Evolutionary conservation across 176 grass and related monocot species (phyloP), one percentile per base, ranked within the genome.

Genomic region (Dactylis glomerata): DNA sequence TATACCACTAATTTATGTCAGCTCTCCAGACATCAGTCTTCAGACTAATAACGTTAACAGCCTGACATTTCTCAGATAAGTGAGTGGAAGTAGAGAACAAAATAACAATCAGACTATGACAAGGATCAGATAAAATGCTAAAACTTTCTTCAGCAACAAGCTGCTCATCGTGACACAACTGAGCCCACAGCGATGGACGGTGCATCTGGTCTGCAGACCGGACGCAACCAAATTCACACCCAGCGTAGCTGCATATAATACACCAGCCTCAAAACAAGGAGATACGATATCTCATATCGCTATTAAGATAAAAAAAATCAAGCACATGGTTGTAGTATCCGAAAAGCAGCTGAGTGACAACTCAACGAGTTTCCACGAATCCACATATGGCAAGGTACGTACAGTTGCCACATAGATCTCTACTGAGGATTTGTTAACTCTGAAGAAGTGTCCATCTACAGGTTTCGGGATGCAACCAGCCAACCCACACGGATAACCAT

Each of bases 31-130:
- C 45, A 80, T 95, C 91, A 37, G 82, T 88, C 73, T 86, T 95
- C 71, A 93, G 58, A 87, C 91, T 85, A 86, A 49, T 97, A 97
- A 98, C 91, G 95, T 93, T 91, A 80, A 98, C 87, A 82, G 87
- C 83, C 81, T 98, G 92, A 68, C 86, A 88, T 22, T 88, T 85
- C 83, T 93, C 89, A 80, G 95, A 93, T 91, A 97, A 84, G 92
- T 97, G 81, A 47, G 65, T 47, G 56, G 76, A n/a, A 30, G 71
- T 40, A 78, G 49, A 83, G 41, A 88, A 77, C n/a, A 22, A 86
- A 68, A 23, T 62, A 40, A 85, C 27, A 71, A 80, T 56, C 50
- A 41, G 79, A 75, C 47, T 78, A 68, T 20, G 14, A 69, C 32
- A 57, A 84, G 8, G 32, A 78, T 32, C 55, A 42, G 84, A 84